phyloP scores from a whole-genome alignment of 1,284 basidiomycete genomes.

The Takashimella tepidaria region DNA sequence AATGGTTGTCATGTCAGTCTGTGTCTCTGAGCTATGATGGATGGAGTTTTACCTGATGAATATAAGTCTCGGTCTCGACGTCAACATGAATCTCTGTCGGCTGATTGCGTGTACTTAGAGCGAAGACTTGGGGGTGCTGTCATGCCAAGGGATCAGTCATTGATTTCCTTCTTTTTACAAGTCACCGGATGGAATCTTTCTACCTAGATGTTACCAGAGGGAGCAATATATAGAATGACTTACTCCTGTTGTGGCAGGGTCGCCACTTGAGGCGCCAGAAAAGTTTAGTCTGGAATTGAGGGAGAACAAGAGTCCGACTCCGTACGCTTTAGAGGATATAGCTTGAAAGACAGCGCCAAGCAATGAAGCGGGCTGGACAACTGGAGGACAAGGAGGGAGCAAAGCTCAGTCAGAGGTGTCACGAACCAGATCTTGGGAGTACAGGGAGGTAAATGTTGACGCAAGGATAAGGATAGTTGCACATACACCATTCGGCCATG shows the following conservation, averaged over 20 bases:
- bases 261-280: not conserved
- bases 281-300: conserved; percentile 16
- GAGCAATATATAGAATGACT: no score
- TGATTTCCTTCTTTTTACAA: no score
- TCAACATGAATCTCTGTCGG: conserved; percentile 20
- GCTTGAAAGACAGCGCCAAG: conserved; percentile 25
- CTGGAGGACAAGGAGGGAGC: no score
- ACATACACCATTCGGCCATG: conserved; percentile 26
- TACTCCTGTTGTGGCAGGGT: not conserved
- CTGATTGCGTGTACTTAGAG: conserved; percentile 10
- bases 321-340: conserved; percentile 10
- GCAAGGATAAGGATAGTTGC: not conserved
- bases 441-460: not conserved
- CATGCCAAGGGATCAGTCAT: no score
- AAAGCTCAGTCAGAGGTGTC: not conserved
- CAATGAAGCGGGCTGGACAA: conserved; percentile 16
- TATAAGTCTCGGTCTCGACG: conserved; percentile 23
- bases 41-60: conserved; percentile 8
- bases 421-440: not conserved
- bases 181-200: no score
- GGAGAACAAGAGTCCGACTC: conserved; percentile 23
- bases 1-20: no score
- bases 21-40: no score
- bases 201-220: no score
- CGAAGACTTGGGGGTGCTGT: conserved; percentile 17